A percentile compares a stretch with the other conserved stretches of the same genome.
These are phyloP conservation scores for Cryptosporidium meleagridis DNA, from an alignment of 169 alveolate species.

Conservation along the genomic window DNA sequence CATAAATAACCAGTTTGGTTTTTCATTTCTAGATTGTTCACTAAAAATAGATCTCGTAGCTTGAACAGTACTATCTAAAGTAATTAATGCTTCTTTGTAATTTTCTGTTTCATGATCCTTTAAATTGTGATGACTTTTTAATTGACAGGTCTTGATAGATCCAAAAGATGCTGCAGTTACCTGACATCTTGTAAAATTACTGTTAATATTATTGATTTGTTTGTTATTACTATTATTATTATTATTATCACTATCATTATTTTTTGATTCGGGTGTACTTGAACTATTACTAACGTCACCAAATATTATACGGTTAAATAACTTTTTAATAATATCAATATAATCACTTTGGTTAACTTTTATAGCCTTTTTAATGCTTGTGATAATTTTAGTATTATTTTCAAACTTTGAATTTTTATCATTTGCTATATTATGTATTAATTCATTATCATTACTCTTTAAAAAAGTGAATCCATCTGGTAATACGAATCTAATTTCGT, in stretches of 20 bases:
- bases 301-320: not conserved
- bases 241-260: not conserved
- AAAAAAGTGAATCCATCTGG: slow-evolving; percentile 64
- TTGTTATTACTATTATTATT: not conserved
- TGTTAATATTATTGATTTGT: not conserved
- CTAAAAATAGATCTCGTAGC: slow-evolving; percentile 54
- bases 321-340: slow-evolving; percentile 22
- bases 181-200: slow-evolving; percentile 24
- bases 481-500: slow-evolving; percentile 32
- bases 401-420: not conserved
- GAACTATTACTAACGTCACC: not conserved
- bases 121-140: not conserved
- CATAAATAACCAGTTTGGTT: slow-evolving; percentile 70
- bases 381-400: not conserved
- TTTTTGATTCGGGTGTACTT: not conserved
- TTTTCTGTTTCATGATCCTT: not conserved
- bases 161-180: slow-evolving; percentile 74
- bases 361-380: slow-evolving; percentile 8
- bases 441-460: slow-evolving; percentile 17
- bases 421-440: slow-evolving; percentile 1
- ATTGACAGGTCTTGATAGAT: slow-evolving; percentile 46
- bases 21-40: slow-evolving; percentile 33
- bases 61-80: slow-evolving; percentile 69
- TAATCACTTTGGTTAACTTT: not conserved
- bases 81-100: slow-evolving; percentile 37